Conservation (phyloP, 169 alveolate species). For the Perkinsus marinus region DNA sequence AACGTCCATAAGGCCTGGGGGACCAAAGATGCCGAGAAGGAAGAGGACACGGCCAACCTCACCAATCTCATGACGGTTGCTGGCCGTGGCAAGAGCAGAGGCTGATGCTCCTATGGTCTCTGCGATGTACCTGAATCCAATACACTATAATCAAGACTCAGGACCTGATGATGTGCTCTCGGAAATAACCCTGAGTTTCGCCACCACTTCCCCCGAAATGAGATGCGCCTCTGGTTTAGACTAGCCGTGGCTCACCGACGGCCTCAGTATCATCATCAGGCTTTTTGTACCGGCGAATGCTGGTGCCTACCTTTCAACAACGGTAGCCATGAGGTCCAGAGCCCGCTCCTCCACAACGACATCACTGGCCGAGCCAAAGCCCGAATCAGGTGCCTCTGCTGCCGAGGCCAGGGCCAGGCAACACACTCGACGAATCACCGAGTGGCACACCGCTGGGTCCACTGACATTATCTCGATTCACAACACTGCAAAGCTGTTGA, state of each 20-base stretch:
- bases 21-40: neutral
- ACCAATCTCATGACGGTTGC: neutral
- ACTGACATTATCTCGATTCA: neutral
- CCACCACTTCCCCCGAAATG: no score
- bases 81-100: neutral
- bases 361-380: neutral
- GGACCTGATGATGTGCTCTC: neutral
- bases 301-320: neutral
- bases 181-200: no score
- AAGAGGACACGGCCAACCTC: neutral
- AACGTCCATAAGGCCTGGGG: neutral
- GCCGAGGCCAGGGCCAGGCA: neutral
- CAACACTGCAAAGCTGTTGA: no score
- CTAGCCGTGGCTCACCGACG: no score
- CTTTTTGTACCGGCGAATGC: no score
- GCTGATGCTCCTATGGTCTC: neutral
- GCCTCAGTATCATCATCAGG: no score
- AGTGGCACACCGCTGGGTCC: neutral
- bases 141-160: neutral
- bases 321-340: neutral
- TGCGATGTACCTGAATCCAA: neutral
- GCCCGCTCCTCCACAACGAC: neutral
- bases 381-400: neutral
- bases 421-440: neutral
- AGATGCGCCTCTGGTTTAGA: no score